Evolutionary conservation across 768 basidiomycete species (phyloP), one percentile per base, ranked within the genome.

Genomic region (Tylopilus vinaceipallidus): DNA sequence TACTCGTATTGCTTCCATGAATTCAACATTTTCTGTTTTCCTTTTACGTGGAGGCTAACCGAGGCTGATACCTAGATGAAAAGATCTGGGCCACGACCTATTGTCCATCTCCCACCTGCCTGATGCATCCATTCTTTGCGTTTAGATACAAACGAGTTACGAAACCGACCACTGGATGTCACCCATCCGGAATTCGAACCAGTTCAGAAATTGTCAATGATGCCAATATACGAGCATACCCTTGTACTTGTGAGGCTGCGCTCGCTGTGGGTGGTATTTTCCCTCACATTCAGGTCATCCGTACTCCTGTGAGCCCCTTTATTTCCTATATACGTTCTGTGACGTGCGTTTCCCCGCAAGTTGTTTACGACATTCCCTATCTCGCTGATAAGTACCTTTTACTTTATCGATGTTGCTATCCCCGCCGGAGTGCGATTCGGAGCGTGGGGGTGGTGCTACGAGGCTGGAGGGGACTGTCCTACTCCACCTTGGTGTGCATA

Each of bases 1-100:
- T 61, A 61, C 39, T 47, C 50, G 24, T 54, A 43, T 54, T 51
- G 47, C 44, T 19, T 45, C n/a, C 17, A 26, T 42, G 57, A 59
- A 63, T 61, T 11, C 38, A 47, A 30, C 36, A 36, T 13, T 45
- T 49, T 16, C 19, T 43, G 23, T 38, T 42, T 40, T 13, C 44
- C 17, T 23, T 50, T 30, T 7, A 26, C 23, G 41, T 6, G 42
- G 42, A 16, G 17, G 49, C 47, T 53, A 8, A 45, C 27, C 5
- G 24, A 42, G 52, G 34, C 6, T 36, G n/a, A n/a, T n/a, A n/a
- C n/a, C 2, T 17, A 34, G 47, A 37, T 14, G 32, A 36, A 49
- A 13, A 11, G 23, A 27, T 26, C 35, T 11, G 35, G 34, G 24
- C 36, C 38, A 16, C n/a, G 26, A 16, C 20, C 23, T 22, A 37